Evolutionary conservation across 306 rosid genomes (phyloP).

Genomic region (Spatholobus suberectus): DNA sequence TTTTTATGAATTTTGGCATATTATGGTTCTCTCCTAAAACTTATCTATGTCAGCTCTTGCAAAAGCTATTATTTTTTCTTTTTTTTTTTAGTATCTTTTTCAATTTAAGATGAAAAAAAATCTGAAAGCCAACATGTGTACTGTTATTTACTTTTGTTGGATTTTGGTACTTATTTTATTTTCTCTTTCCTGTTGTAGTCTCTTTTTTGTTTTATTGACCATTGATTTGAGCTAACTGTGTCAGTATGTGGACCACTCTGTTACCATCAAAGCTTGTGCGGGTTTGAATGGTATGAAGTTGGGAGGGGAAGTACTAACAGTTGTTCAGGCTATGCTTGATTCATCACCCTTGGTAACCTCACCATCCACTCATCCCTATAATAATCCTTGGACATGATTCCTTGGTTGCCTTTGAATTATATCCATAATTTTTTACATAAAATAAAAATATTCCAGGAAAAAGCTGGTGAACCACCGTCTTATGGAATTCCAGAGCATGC

Average conservation of each 20-base stretch:
- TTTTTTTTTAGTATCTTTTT: background rate
- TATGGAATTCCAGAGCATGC: constrained; percentile 85
- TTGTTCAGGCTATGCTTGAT: constrained; percentile 66
- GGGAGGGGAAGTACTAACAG: constrained; percentile 82
- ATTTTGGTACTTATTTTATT: background rate
- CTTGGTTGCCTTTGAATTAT: constrained; percentile 16
- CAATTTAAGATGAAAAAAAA: constrained; percentile 9
- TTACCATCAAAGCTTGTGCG: constrained; percentile 83
- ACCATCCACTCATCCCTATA: constrained; percentile 5
- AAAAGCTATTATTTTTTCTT: background rate
- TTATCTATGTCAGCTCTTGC: background rate
- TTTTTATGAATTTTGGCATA: constrained; percentile 14
- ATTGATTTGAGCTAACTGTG: constrained; percentile 43
- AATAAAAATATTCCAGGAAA: constrained; percentile 59
- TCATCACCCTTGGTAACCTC: constrained; percentile 58
- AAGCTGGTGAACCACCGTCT: constrained; percentile 48
- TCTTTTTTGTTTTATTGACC: constrained; percentile 15
- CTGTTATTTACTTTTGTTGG: constrained; percentile 26
- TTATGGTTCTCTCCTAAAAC: background rate
- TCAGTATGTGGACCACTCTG: constrained; percentile 85
- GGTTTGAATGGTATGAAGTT: constrained; percentile 89
- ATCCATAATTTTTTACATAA: background rate
- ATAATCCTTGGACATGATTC: constrained; percentile 30
- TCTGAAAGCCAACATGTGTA: background rate
- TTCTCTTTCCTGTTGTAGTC: constrained; percentile 3